Evolutionary conservation across 345 rosid species (phyloP).

Genomic region (Hirschfeldia incana): DNA sequence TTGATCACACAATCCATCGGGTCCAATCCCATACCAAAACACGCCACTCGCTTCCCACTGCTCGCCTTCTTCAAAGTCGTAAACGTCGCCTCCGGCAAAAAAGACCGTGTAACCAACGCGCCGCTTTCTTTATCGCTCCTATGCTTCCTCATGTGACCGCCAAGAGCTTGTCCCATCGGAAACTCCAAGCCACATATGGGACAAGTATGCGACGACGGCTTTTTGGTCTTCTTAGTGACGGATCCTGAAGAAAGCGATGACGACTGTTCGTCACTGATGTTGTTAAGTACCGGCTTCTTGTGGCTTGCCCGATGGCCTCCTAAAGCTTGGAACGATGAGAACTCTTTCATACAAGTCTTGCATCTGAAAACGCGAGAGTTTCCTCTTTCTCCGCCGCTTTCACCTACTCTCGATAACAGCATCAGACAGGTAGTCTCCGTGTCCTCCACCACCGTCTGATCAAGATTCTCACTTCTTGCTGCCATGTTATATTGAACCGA

Average conservation of each 20-base stretch:
- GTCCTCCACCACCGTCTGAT: background rate
- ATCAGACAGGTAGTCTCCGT: constrained; percentile 53
- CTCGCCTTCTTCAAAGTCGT: constrained; percentile 48
- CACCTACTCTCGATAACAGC: constrained; percentile 59
- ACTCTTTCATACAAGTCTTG: constrained; percentile 63
- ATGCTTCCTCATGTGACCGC: constrained; percentile 86
- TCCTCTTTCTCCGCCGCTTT: background rate
- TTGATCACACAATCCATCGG: background rate
- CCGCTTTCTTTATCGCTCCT: constrained; percentile 29
- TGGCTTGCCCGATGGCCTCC: constrained; percentile 94
- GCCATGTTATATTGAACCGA: background rate
- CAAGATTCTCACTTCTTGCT: constrained; percentile 32
- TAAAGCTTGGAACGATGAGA: constrained; percentile 78
- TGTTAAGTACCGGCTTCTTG: constrained; percentile 44
- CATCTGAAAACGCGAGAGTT: constrained; percentile 55
- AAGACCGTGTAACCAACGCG: constrained; percentile 34
- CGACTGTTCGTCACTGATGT: constrained; percentile 32
- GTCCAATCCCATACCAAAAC: constrained; percentile 22
- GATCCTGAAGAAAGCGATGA: background rate
- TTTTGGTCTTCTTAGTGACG: constrained; percentile 33
- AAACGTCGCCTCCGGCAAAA: constrained; percentile 27
- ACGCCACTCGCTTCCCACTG: constrained; percentile 26
- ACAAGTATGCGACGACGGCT: constrained; percentile 54
- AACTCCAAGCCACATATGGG: constrained; percentile 67
- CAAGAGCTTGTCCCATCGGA: constrained; percentile 79